These are phyloP conservation scores for Leccinum discolor DNA, from an alignment of 1,284 basidiomycete genomes.

Conservation along the genomic window DNA sequence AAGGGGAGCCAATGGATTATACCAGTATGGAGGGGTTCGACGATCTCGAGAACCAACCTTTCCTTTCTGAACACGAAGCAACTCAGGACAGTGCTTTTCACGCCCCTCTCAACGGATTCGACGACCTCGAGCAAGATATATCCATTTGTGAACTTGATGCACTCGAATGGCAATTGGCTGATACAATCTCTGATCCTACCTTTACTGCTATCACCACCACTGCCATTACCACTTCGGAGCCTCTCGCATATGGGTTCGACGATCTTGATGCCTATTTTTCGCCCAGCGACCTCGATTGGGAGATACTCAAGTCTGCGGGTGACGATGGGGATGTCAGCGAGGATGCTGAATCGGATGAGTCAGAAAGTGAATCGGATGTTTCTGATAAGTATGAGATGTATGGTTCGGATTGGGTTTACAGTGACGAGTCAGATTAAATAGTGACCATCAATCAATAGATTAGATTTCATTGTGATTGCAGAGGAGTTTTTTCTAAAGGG, in stretches of 20 bases:
- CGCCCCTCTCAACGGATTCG: neutral
- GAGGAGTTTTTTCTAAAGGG: too few species aligned
- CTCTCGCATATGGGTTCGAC: neutral
- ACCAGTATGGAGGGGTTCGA: neutral
- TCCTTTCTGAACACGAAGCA: neutral
- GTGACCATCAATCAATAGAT: too few species aligned
- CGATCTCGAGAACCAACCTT: neutral
- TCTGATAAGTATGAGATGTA: neutral
- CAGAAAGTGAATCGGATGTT: neutral
- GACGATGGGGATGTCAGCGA: neutral
- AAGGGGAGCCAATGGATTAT: neutral
- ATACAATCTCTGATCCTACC: neutral
- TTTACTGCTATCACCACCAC: neutral
- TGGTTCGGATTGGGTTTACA: neutral
- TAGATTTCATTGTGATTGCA: too few species aligned
- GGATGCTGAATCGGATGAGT: neutral
- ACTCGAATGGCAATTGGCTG: neutral
- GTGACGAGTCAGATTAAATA: neutral
- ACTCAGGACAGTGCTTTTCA: neutral
- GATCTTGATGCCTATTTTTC: neutral
- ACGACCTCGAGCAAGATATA: neutral
- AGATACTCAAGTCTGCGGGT: neutral
- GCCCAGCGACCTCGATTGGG: neutral
- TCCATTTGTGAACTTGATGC: neutral
- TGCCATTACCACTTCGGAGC: neutral